These are phyloP conservation scores for Cryphonectria carpinicola DNA, from an alignment of 2,329 filamentous ascomycete genomes.

Conservation along the genomic window DNA sequence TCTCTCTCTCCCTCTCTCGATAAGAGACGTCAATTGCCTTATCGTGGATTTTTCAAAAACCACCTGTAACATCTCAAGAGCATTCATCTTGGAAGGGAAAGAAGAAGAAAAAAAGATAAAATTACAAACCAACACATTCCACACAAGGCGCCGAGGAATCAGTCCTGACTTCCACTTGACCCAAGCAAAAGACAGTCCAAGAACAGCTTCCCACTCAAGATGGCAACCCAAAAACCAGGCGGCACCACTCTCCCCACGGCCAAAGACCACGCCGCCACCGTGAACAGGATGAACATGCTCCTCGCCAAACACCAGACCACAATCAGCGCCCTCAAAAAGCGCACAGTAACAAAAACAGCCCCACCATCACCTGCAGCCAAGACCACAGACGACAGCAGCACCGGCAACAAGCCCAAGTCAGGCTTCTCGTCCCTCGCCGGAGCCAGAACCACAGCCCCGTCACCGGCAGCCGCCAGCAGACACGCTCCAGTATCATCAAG, in stretches of 20 bases:
- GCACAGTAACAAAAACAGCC: conserved; percentile 25
- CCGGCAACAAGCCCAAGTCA: conserved; percentile 26
- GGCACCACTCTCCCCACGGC: conserved; percentile 40
- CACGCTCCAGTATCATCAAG: conserved; percentile 4
- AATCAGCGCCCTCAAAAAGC: conserved; percentile 33
- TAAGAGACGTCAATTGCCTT: conserved; percentile 14
- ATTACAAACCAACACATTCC: background rate
- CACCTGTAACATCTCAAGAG: background rate
- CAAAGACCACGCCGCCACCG: conserved; percentile 42
- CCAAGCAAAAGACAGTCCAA: background rate
- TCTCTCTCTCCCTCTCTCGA: background rate
- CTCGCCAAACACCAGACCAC: conserved; percentile 41
- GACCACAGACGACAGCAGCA: conserved; percentile 10
- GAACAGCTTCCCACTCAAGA: background rate
- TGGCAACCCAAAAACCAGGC: conserved; percentile 17
- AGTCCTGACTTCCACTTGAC: background rate
- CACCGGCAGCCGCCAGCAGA: conserved; percentile 12
- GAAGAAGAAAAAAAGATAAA: no score
- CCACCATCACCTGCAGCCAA: conserved; percentile 18
- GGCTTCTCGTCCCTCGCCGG: conserved; percentile 30
- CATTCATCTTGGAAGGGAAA: background rate
- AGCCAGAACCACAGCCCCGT: background rate
- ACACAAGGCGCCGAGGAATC: background rate
- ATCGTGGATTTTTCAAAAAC: conserved; percentile 14
- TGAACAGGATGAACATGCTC: conserved; percentile 49